Evolutionary conservation across 2,329 filamentous ascomycete genomes (phyloP).

Genomic region (Penicillium sp.): DNA sequence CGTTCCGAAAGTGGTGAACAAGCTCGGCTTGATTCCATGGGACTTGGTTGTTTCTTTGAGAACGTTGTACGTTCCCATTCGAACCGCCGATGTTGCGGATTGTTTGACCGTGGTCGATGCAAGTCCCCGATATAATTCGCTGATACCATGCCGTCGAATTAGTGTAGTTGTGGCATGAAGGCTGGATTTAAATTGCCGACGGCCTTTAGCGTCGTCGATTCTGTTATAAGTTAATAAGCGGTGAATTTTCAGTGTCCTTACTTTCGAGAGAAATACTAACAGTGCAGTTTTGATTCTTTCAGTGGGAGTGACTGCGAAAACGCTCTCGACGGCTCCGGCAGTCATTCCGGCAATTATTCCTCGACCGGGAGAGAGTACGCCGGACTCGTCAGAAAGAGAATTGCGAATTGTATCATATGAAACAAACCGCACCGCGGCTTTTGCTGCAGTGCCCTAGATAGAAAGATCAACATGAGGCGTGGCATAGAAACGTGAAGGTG

Average conservation of each 20-base stretch:
- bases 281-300: conserved; percentile 68
- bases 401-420: conserved; percentile 66
- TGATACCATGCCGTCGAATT: conserved; percentile 53
- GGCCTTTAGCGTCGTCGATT: conserved; percentile 59
- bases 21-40: conserved; percentile 50
- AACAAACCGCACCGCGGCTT: conserved; percentile 65
- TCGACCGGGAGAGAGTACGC: conserved; percentile 54
- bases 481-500: too few relatives aligned
- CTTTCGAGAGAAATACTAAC: conserved; percentile 10
- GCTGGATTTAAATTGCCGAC: conserved; percentile 51
- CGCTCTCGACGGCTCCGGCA: conserved; percentile 60
- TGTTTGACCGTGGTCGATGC: conserved; percentile 63
- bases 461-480: too few relatives aligned
- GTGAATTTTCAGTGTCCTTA: too few relatives aligned
- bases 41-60: conserved; percentile 58
- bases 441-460: conserved; percentile 58
- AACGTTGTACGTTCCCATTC: conserved; percentile 63
- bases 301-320: conserved; percentile 66
- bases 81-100: conserved; percentile 59
- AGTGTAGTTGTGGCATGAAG: conserved; percentile 53
- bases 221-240: too few relatives aligned
- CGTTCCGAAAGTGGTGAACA: conserved; percentile 59
- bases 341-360: conserved; percentile 65
- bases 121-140: conserved; percentile 60
- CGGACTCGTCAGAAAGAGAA: conserved; percentile 52